These are phyloP conservation scores for Amphichorda felina DNA, from an alignment of 2,329 filamentous ascomycete species.

Conservation along the genomic window DNA sequence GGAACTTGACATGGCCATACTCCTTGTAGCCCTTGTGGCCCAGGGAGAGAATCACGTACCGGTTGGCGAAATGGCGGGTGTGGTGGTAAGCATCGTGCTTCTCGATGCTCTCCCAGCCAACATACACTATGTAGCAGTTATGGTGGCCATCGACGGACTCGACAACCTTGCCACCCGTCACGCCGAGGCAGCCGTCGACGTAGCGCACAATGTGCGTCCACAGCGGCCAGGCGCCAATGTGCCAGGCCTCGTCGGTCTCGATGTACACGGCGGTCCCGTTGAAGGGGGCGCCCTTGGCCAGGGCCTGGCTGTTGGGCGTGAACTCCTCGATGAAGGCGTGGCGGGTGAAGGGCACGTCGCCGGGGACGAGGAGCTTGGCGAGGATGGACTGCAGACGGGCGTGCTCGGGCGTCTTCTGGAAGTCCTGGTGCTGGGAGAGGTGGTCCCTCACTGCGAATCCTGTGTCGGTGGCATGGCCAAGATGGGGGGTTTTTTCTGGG, in stretches of 20 bases:
- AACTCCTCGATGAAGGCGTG: conserved; percentile 2
- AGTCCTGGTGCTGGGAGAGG: background rate
- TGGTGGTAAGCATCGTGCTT: conserved; percentile 1
- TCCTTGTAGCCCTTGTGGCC: too few species aligned
- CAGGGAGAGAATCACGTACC: too few species aligned
- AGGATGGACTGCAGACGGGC: background rate
- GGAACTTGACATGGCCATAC: too few species aligned
- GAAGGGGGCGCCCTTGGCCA: background rate
- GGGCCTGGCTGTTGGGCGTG: background rate
- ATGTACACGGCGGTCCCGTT: background rate
- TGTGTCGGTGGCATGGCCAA: too few species aligned
- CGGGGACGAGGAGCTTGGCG: background rate
- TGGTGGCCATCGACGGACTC: background rate
- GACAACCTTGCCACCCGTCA: background rate
- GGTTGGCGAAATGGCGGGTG: too few species aligned
- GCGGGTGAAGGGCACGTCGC: background rate
- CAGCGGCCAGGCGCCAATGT: background rate
- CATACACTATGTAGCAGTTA: conserved; percentile 1
- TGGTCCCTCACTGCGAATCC: background rate
- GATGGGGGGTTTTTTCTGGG: too few species aligned
- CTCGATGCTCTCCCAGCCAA: conserved; percentile 1
- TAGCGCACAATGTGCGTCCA: conserved; percentile 1
- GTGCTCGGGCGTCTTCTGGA: background rate
- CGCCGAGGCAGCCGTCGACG: conserved; percentile 1
- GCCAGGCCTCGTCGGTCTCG: background rate